Conservation (phyloP, 768 basidiomycete genomes). For the Lentinula guzmanii region DNA sequence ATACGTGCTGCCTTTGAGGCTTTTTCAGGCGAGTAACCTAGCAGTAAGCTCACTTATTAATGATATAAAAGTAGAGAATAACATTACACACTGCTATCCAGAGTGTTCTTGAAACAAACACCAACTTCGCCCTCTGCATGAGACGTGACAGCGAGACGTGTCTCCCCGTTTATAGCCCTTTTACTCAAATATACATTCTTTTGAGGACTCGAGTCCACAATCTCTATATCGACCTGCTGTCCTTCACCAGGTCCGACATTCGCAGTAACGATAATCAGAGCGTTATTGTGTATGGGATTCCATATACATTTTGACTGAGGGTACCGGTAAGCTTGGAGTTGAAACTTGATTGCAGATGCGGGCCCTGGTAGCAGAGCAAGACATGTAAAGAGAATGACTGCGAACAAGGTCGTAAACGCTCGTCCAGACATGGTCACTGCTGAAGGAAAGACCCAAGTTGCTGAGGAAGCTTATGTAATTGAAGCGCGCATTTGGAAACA, state of each 20-base stretch:
- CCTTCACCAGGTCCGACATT: slow-evolving; percentile 72
- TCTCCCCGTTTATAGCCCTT: slow-evolving; percentile 82
- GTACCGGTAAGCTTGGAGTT: slow-evolving; percentile 62
- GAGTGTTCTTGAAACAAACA: slow-evolving; percentile 85
- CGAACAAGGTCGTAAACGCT: neutral
- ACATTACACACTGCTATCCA: slow-evolving; percentile 53
- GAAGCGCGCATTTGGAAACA: too few species aligned
- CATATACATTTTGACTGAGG: slow-evolving; percentile 88
- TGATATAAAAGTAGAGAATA: neutral
- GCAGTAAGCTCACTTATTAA: neutral
- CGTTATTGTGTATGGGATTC: slow-evolving; percentile 83
- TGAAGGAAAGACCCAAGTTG: too few species aligned
- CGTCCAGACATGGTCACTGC: neutral
- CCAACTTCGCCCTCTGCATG: slow-evolving; percentile 94
- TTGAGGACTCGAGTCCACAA: slow-evolving; percentile 80
- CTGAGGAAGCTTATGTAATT: too few species aligned
- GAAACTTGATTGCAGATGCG: slow-evolving; percentile 76
- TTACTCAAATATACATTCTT: slow-evolving; percentile 91
- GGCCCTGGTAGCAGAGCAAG: slow-evolving; percentile 10
- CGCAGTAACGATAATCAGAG: slow-evolving; percentile 94
- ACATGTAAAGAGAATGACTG: slow-evolving; percentile 20
- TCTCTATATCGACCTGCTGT: slow-evolving; percentile 91
- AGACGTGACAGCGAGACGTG: slow-evolving; percentile 88
- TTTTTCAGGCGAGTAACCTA: slow-evolving; percentile 43
- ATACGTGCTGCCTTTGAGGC: slow-evolving; percentile 51